Evolutionary conservation across 192 early-diverging fungal species (phyloP).

Genomic region (Podila clonocystis): DNA sequence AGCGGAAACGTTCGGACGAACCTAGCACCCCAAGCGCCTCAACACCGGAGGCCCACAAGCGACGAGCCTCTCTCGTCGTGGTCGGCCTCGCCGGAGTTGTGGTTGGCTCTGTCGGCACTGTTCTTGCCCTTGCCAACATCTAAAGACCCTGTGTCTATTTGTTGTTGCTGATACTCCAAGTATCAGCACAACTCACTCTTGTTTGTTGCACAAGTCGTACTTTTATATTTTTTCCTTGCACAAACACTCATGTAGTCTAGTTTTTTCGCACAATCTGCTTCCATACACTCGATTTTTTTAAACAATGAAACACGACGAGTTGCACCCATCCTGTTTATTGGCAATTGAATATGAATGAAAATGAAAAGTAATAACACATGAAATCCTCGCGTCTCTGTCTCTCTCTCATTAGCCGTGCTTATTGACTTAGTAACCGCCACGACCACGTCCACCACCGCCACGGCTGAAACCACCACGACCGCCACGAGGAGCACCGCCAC

Average conservation of each 20-base stretch:
- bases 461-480: conserved; percentile 64
- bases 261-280: too few species aligned
- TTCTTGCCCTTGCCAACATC: conserved; percentile 29
- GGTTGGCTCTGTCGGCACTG: conserved; percentile 41
- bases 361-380: background rate
- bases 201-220: background rate
- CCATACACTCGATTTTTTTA: too few species aligned
- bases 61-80: conserved; percentile 1
- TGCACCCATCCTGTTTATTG: too few species aligned
- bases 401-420: conserved; percentile 2
- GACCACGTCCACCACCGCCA: conserved; percentile 60
- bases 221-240: background rate
- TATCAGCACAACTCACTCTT: background rate
- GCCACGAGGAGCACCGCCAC: conserved; percentile 63
- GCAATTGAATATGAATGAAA: background rate
- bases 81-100: conserved; percentile 29
- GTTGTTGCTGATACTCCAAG: background rate
- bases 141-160: background rate
- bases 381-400: background rate
- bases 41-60: background rate
- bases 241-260: too few species aligned
- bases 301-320: too few species aligned
- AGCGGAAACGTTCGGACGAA: background rate
- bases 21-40: background rate
- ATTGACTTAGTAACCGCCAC: conserved; percentile 51